A percentile compares a stretch with the other conserved stretches of the same genome.
These are phyloP conservation scores for Fraxinus xanthoxyloides DNA, from an alignment of 305 asterid species.

Conservation along the genomic window DNA sequence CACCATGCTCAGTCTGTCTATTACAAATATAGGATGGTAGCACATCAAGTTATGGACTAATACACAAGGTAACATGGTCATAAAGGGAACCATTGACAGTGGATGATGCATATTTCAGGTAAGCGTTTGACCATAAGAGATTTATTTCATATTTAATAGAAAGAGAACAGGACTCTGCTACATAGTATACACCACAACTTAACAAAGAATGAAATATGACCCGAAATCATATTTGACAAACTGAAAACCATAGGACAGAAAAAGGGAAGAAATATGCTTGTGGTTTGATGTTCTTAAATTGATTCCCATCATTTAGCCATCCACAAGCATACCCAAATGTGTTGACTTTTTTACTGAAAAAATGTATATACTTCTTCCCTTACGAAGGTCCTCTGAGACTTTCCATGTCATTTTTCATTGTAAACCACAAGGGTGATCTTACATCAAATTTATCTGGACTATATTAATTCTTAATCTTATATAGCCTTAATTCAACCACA, in stretches of 20 bases:
- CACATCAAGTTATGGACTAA: not conserved
- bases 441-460: constrained; percentile 1
- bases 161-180: not conserved
- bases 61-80: not conserved
- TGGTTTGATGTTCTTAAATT: not conserved
- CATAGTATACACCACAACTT: not conserved
- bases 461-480: not conserved
- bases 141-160: not conserved
- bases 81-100: not conserved
- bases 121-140: not conserved
- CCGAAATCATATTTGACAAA: not conserved
- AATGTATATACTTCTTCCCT: not conserved
- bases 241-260: not conserved
- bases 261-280: not conserved
- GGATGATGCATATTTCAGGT: not conserved
- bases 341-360: not conserved
- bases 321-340: not conserved
- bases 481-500: not conserved
- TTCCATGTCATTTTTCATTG: not conserved
- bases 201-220: not conserved
- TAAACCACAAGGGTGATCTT: not conserved
- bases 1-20: not conserved
- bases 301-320: not conserved
- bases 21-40: not conserved
- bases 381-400: not conserved